Percentiles rank a stretch among this genome's conserved stretches.
Conservation (phyloP, 1,284 basidiomycete genomes). For the Cutaneotrichosporon sp. region DNA sequence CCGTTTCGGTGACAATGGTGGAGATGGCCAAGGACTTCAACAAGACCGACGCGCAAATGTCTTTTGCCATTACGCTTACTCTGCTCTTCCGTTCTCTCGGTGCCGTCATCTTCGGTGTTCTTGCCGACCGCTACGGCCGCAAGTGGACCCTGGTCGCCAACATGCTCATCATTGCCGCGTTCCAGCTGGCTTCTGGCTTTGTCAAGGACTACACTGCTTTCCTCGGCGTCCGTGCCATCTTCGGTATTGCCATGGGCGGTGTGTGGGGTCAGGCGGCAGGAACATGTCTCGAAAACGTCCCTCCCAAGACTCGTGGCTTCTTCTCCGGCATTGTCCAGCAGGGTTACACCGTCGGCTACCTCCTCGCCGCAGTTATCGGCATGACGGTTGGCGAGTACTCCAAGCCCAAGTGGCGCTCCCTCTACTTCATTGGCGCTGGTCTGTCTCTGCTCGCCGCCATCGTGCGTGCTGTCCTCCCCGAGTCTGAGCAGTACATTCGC, state of each 20-base stretch:
- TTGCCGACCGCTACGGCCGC: conserved; percentile 80
- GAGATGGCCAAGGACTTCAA: conserved; percentile 51
- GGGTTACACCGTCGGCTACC: conserved; percentile 60
- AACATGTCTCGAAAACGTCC: conserved; percentile 75
- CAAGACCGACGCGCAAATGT: conserved; percentile 26
- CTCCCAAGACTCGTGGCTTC: conserved; percentile 77
- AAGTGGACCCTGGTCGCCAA: conserved; percentile 88
- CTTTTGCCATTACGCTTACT: conserved; percentile 84
- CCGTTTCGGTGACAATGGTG: conserved; percentile 45
- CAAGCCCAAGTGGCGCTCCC: conserved; percentile 49
- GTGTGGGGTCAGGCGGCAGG: conserved; percentile 49
- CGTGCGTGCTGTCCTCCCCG: conserved; percentile 70
- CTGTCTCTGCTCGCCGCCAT: conserved; percentile 68
- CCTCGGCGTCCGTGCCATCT: conserved; percentile 57
- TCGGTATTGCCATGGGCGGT: conserved; percentile 77
- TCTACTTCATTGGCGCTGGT: conserved; percentile 58
- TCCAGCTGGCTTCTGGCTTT: conserved; percentile 68
- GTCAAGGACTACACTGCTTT: conserved; percentile 49
- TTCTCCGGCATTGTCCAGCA: conserved; percentile 79
- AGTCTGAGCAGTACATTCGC: conserved; percentile 65
- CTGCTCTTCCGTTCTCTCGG: conserved; percentile 84
- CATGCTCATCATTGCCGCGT: conserved; percentile 60
- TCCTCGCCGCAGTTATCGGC: conserved; percentile 64
- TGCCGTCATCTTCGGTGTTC: conserved; percentile 70
- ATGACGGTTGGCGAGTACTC: conserved; percentile 51